A percentile compares a stretch with the other conserved stretches of the same genome.
These are phyloP conservation scores for Paspalum notatum DNA, from an alignment of 176 grass and related monocot genomes.

Conservation along the genomic window DNA sequence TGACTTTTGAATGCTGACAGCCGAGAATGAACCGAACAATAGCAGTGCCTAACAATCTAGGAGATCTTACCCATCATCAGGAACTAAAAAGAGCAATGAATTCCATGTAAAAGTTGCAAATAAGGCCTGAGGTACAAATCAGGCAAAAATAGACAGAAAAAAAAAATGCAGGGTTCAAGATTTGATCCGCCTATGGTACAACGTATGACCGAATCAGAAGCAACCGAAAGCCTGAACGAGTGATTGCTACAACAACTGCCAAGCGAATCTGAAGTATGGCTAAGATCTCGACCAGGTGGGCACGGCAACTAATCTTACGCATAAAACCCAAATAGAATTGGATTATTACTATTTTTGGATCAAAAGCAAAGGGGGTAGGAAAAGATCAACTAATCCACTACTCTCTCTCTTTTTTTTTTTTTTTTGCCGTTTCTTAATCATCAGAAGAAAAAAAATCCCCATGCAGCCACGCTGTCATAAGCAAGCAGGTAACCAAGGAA, in stretches of 20 bases:
- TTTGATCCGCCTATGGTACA: not conserved
- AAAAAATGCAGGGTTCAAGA: not conserved
- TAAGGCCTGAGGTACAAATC: not conserved
- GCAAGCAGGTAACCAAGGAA: slow-evolving; percentile 3
- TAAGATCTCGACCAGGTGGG: slow-evolving; percentile 28
- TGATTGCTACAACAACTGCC: slow-evolving; percentile 4
- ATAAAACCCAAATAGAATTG: slow-evolving; percentile 1
- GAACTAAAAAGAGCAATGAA: not conserved
- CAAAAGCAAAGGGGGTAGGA: not conserved
- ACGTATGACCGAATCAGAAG: not conserved
- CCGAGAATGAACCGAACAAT: slow-evolving; percentile 8
- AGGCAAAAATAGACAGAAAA: not conserved
- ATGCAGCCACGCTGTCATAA: not conserved
- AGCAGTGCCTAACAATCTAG: not conserved
- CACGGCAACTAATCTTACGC: not conserved
- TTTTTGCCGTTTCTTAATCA: not conserved
- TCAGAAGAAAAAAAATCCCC: not conserved
- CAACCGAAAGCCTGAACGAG: not conserved
- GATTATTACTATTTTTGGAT: not conserved
- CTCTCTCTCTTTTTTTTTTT: not conserved
- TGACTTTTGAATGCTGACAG: not conserved
- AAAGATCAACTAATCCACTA: slow-evolving; percentile 1
- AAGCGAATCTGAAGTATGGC: slow-evolving; percentile 29
- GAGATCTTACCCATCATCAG: slow-evolving; percentile 16
- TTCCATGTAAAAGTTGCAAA: not conserved